These are phyloP conservation scores for Komagataella mondaviorum DNA, from an alignment of 805 yeast species.

Conservation along the genomic window DNA sequence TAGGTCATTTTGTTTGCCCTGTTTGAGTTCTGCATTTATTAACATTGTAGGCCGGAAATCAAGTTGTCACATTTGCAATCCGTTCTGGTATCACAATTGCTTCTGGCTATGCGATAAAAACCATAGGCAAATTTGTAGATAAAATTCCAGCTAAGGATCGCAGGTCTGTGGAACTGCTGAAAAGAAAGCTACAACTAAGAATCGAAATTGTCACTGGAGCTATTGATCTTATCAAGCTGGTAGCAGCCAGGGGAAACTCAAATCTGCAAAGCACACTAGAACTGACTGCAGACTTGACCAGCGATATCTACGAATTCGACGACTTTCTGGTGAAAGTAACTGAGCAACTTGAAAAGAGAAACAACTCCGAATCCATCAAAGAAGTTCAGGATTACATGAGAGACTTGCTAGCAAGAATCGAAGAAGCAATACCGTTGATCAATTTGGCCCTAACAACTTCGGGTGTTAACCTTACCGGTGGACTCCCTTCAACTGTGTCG, in stretches of 20 bases:
- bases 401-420: slow-evolving; percentile 30
- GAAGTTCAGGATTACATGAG: not conserved
- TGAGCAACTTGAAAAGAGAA: slow-evolving; percentile 11
- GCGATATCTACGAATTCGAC: slow-evolving; percentile 47
- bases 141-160: slow-evolving; percentile 41
- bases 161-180: slow-evolving; percentile 24
- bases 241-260: slow-evolving; percentile 32
- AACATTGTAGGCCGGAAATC: slow-evolving; percentile 45
- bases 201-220: slow-evolving; percentile 51
- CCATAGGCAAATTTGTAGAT: slow-evolving; percentile 42
- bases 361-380: slow-evolving; percentile 19
- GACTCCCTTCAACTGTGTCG: slow-evolving; percentile 38
- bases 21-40: not conserved
- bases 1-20: not conserved
- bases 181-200: slow-evolving; percentile 36
- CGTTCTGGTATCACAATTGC: slow-evolving; percentile 51
- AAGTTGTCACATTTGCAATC: slow-evolving; percentile 70
- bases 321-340: slow-evolving; percentile 27
- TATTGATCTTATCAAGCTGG: slow-evolving; percentile 47
- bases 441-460: slow-evolving; percentile 54
- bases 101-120: slow-evolving; percentile 56
- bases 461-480: slow-evolving; percentile 44
- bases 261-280: slow-evolving; percentile 38
- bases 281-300: slow-evolving; percentile 39
- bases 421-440: slow-evolving; percentile 56